These are phyloP conservation scores for Aureobasidium pullulans DNA, from an alignment of 2,329 filamentous ascomycete species.

Conservation along the genomic window DNA sequence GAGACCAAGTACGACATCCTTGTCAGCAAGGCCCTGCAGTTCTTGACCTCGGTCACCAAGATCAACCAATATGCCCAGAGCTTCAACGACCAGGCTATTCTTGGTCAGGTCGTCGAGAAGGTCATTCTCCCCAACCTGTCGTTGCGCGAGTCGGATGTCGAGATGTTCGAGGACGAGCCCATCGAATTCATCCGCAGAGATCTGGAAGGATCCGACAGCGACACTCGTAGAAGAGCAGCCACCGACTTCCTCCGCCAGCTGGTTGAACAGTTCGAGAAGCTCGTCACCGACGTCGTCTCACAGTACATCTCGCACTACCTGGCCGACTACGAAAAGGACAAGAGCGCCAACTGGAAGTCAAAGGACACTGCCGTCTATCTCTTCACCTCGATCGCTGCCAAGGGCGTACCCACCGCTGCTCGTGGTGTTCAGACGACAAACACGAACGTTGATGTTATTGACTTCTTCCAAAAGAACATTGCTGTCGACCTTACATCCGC, in stretches of 20 bases:
- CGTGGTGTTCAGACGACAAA: constrained; percentile 92
- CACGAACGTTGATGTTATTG: constrained; percentile 65
- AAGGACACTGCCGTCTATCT: constrained; percentile 98
- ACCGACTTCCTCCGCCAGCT: constrained; percentile 90
- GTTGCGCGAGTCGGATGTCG: constrained; percentile 84
- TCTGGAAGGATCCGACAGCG: constrained; percentile 90
- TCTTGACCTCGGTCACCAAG: constrained; percentile 80
- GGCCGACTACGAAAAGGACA: constrained; percentile 60
- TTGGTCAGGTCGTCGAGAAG: constrained; percentile 88
- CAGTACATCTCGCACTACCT: constrained; percentile 84
- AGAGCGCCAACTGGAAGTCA: constrained; percentile 75
- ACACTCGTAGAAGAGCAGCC: constrained; percentile 83
- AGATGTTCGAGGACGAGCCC: constrained; percentile 95
- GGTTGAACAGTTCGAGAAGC: constrained; percentile 76
- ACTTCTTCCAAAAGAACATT: constrained; percentile 91
- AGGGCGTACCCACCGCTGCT: constrained; percentile 76
- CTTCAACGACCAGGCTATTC: constrained; percentile 74
- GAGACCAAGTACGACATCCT: constrained; percentile 92
- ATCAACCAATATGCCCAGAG: constrained; percentile 69
- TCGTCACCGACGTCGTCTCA: constrained; percentile 80
- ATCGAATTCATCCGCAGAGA: constrained; percentile 97
- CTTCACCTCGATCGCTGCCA: constrained; percentile 88
- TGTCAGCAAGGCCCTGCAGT: constrained; percentile 90
- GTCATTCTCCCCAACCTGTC: constrained; percentile 91
- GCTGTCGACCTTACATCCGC: constrained; percentile 77